Base-by-base conservation (phyloP, 805 yeast genomes). In the Pichia nakasei region DNA sequence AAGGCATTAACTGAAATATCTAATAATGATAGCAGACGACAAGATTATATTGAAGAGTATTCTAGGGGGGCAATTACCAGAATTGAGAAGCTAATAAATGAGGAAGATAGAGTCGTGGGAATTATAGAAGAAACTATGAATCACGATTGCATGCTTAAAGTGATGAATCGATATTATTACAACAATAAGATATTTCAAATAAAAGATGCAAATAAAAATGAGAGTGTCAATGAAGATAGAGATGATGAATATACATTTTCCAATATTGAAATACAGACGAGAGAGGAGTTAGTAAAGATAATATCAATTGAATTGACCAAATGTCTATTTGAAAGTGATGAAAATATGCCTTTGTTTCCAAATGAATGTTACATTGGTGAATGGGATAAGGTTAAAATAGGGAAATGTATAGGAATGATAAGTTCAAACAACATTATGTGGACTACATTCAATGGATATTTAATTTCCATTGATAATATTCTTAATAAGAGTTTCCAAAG, bases 391-490 rank as follows among this genome's bases (percentile, higher is more conserved):
- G 17, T 12, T 5, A 17, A 38, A 3, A 31, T 53, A 3, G 41
- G 48, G 9, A 22, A 32, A 15, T 54, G 58, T 41, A 42, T 54
- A 13, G 38, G 38, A 3, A 5, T 9, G 2, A 7, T 54, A 4
- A 44, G 45, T 9, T 27, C 24, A 12, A 39, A 43, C 17, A 21
- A 41, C 1, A 44, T 38, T 18, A 35, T 45, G 24, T 54, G 58
- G 58, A 54, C 55, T 1, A 48, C 58, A 5, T 54, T 49, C 35
- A 51, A 49, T 38, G 57, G 58, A 4, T 54, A 54, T 24, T 36
- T 49, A 22, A 46, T 43, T 39, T 11, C 36, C 8, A 24, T 48
- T 7, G 55, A 48, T 11, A 33, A 35, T 11, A 31, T 53, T 8
- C 46, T 52, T 18, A 22, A 43, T 13, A 36, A 39, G 5, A 41